Evolutionary conservation across 2,329 filamentous ascomycete species (phyloP), one percentile per base, ranked within the genome.

Genomic region (Torrubiellomyces zombiae): DNA sequence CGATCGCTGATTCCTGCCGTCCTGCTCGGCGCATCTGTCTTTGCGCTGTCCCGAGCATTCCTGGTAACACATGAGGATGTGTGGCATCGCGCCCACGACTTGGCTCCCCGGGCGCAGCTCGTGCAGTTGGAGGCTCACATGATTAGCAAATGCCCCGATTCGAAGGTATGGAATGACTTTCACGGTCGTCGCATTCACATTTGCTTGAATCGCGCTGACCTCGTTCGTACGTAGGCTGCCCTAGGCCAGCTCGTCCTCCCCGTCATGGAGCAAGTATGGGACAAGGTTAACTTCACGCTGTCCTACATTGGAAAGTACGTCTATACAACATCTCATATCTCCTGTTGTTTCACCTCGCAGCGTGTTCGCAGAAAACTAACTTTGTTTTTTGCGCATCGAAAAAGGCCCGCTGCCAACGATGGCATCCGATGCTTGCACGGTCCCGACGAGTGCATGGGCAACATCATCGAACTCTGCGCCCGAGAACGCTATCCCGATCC

Each of bases 71-170:
- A n/a, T n/a, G n/a, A n/a, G n/a, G n/a, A n/a, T n/a, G n/a, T n/a
- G n/a, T n/a, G n/a, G n/a, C n/a, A n/a, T n/a, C n/a, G n/a, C n/a
- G n/a, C n/a, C n/a, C n/a, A n/a, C n/a, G n/a, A n/a, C n/a, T n/a
- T n/a, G n/a, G n/a, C n/a, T n/a, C n/a, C n/a, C n/a, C n/a, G n/a
- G n/a, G n/a, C 15, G 19, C 22, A 14, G 15, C 51, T 60, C 29
- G 76, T 95, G 4, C 78, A 82, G 4, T 54, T 98, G 3, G 89
- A 98, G 48, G 80, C 82, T 28, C 86, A 95, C 49, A 89, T 95
- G 39, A 98, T 95, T 75, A 80, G 74, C 55, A 94, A 95, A 61
- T 98, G 89, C 43, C 85, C 86, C 0, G 89, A 98, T 51, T 83
- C 89, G 3, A 66, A 63, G 48, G 64, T 67, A 42, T 8, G 53